phyloP scores from a whole-genome alignment of 495 filamentous ascomycete species.

The Neurospora sp. region DNA sequence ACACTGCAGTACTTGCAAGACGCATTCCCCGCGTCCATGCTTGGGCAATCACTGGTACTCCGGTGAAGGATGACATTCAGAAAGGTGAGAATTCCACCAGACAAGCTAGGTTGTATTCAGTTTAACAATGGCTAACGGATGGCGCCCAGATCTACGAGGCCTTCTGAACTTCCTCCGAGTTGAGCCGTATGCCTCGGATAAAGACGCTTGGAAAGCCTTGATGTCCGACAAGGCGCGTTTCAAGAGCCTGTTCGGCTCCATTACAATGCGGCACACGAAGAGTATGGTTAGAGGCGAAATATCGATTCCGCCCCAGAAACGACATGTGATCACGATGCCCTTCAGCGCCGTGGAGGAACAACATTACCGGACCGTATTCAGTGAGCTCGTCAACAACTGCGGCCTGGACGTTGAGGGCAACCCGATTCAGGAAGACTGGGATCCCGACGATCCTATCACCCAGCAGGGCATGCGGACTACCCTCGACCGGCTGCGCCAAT shows the following conservation, averaged over 20 bases:
- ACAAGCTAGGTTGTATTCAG: background rate
- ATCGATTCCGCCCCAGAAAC: constrained; percentile 62
- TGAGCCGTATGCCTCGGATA: constrained; percentile 57
- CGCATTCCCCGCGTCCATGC: constrained; percentile 74
- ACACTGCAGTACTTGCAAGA: constrained; percentile 69
- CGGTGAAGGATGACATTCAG: constrained; percentile 66
- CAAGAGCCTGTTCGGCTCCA: constrained; percentile 49
- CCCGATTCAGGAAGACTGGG: constrained; percentile 50
- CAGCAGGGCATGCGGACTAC: constrained; percentile 54
- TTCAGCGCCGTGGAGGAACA: constrained; percentile 86
- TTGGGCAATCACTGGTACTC: constrained; percentile 92
- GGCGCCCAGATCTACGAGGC: constrained; percentile 45
- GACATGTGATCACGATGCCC: constrained; percentile 79
- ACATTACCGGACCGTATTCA: constrained; percentile 63
- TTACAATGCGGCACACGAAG: constrained; percentile 83
- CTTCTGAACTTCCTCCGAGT: constrained; percentile 73
- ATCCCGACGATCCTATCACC: constrained; percentile 43
- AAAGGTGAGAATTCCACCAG: constrained; percentile 11
- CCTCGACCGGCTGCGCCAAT: constrained; percentile 57
- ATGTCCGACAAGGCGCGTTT: constrained; percentile 53
- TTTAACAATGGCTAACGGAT: background rate
- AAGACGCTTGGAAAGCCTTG: constrained; percentile 56
- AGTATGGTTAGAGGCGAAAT: constrained; percentile 64
- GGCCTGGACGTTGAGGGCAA: constrained; percentile 55
- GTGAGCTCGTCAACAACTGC: constrained; percentile 59